A percentile compares a stretch with the other conserved stretches of the same genome.
Conservation (phyloP, 768 basidiomycete genomes). For the Amylocystis lapponica region DNA sequence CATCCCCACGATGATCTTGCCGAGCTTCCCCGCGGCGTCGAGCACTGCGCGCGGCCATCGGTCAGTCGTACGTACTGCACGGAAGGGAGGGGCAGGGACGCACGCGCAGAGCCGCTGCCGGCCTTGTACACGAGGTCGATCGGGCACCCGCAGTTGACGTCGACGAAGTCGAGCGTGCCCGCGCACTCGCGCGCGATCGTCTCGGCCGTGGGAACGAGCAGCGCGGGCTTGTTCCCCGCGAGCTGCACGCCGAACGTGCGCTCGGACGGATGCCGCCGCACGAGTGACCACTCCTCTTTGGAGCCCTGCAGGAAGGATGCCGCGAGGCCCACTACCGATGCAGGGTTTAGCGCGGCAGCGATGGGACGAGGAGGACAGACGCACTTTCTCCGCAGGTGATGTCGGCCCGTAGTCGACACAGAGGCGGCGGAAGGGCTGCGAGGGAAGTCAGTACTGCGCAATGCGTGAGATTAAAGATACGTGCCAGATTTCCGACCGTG, state of each 20-base stretch:
- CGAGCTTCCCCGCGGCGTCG: slow-evolving; percentile 75
- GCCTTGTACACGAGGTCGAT: slow-evolving; percentile 93
- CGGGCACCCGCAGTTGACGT: slow-evolving; percentile 95
- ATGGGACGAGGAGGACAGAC: too few relatives aligned
- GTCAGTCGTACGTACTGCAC: too few relatives aligned
- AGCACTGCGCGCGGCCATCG: too few relatives aligned
- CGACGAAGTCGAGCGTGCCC: slow-evolving; percentile 78
- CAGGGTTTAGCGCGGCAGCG: neutral
- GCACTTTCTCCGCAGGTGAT: slow-evolving; percentile 93
- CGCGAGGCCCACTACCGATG: slow-evolving; percentile 76
- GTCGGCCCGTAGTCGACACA: slow-evolving; percentile 86
- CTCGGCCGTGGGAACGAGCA: slow-evolving; percentile 79
- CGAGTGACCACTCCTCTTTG: slow-evolving; percentile 92
- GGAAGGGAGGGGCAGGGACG: too few relatives aligned
- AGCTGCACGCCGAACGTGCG: slow-evolving; percentile 86
- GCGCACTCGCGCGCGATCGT: slow-evolving; percentile 65
- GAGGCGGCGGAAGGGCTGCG: slow-evolving; percentile 85
- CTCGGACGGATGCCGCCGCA: slow-evolving; percentile 85
- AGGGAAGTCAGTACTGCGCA: too few relatives aligned
- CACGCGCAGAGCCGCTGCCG: slow-evolving; percentile 86
- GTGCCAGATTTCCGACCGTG: slow-evolving; percentile 90
- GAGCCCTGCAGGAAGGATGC: slow-evolving; percentile 84
- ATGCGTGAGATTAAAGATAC: slow-evolving; percentile 24
- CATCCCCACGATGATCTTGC: slow-evolving; percentile 89
- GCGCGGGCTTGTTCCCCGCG: slow-evolving; percentile 80